Conservation (phyloP, 225 moss, liverwort and hornwort species). For the Climacium dendroides region DNA sequence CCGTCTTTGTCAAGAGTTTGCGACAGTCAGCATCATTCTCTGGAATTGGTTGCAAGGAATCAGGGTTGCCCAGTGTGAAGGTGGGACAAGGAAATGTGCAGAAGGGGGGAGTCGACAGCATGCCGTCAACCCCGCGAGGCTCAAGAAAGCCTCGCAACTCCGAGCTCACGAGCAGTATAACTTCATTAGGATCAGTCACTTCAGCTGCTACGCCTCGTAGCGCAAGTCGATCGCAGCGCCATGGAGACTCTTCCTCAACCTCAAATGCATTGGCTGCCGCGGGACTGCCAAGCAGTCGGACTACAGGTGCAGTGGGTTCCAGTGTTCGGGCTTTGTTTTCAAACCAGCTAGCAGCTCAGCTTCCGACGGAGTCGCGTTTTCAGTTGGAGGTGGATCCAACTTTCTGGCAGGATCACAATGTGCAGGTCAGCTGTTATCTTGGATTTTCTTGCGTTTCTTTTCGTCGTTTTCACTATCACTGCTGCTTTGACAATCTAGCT, state of each 20-base stretch:
- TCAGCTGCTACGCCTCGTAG: conserved; percentile 49
- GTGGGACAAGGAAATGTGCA: conserved; percentile 1
- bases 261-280: conserved; percentile 12
- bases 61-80: not conserved
- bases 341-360: conserved; percentile 2
- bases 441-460: not conserved
- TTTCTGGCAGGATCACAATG: conserved; percentile 83
- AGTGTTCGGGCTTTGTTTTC: conserved; percentile 13
- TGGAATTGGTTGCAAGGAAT: conserved; percentile 26
- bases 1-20: conserved; percentile 5
- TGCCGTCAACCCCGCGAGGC: conserved; percentile 27
- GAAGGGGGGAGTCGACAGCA: conserved; percentile 17
- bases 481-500: not conserved
- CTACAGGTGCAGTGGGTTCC: conserved; percentile 12
- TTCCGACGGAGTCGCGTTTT: conserved; percentile 26
- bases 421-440: conserved; percentile 42
- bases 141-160: conserved; percentile 23
- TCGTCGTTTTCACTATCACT: not conserved
- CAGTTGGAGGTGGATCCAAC: conserved; percentile 71
- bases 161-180: conserved; percentile 28
- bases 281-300: conserved; percentile 26
- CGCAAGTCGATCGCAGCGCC: conserved; percentile 42
- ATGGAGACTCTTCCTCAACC: conserved; percentile 18
- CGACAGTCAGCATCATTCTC: conserved; percentile 39
- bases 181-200: conserved; percentile 36